Conservation (phyloP, 2,329 filamentous ascomycete species). For the Lachnellula arida region DNA sequence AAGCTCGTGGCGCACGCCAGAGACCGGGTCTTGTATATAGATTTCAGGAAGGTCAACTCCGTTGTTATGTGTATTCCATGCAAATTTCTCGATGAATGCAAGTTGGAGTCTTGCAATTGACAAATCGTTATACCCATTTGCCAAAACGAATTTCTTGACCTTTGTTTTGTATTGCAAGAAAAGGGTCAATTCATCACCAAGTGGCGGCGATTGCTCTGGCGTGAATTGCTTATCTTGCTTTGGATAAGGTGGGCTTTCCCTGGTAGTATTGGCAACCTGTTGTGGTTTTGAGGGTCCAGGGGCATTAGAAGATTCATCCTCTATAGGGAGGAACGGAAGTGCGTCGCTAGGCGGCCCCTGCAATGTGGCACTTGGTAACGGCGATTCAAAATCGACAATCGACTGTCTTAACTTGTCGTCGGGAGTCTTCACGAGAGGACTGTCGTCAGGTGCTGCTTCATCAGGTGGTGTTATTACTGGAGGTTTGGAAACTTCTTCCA, state of each 20-base stretch:
- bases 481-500: conserved; percentile 43
- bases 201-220: conserved; percentile 61
- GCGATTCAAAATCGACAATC: conserved; percentile 19
- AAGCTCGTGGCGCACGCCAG: conserved; percentile 92
- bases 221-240: conserved; percentile 48
- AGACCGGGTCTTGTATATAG: conserved; percentile 93
- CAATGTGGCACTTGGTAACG: conserved; percentile 50
- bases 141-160: conserved; percentile 90
- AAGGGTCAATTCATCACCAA: conserved; percentile 82
- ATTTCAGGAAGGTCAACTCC: conserved; percentile 92
- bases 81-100: conserved; percentile 98
- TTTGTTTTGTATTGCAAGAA: conserved; percentile 96
- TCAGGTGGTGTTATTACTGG: conserved; percentile 34
- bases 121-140: conserved; percentile 78
- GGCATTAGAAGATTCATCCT: conserved; percentile 7
- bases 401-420: conserved; percentile 51
- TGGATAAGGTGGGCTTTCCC: conserved; percentile 37
- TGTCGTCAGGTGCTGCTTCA: conserved; percentile 32
- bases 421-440: conserved; percentile 45
- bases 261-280: conserved; percentile 1
- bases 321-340: conserved; percentile 34
- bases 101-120: conserved; percentile 86
- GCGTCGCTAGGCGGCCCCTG: conserved; percentile 52
- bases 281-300: conserved; percentile 18
- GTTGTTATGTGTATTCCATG: conserved; percentile 96